phyloP scores from a whole-genome alignment of 768 basidiomycete genomes.

The Suillus subaureus region DNA sequence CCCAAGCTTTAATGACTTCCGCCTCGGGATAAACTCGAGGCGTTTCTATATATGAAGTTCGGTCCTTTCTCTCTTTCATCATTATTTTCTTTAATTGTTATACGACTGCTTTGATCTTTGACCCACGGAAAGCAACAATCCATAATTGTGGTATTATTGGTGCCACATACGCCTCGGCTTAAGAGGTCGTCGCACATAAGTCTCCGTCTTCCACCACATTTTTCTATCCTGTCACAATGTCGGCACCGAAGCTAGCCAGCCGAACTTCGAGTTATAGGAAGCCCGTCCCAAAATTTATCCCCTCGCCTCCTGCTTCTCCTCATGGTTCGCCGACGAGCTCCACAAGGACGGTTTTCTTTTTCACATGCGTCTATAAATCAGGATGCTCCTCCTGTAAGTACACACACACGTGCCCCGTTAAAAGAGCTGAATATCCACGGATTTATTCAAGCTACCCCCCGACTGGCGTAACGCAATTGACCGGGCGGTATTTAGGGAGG shows the following conservation, averaged over 20 bases:
- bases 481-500: conserved; percentile 34
- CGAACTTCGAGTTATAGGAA: conserved; percentile 66
- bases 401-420: conserved; percentile 5
- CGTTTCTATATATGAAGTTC: conserved; percentile 35
- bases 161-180: conserved; percentile 1
- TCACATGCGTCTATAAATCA: conserved; percentile 16
- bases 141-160: conserved; percentile 1
- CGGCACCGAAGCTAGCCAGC: conserved; percentile 30
- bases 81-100: conserved; percentile 21
- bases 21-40: conserved; percentile 34
- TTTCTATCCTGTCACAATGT: conserved; percentile 20
- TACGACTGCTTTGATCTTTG: conserved; percentile 30
- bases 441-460: conserved; percentile 30
- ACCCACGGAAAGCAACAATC: conserved; percentile 26
- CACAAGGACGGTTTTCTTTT: conserved; percentile 34
- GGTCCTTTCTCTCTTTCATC: conserved; percentile 28
- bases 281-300: conserved; percentile 67
- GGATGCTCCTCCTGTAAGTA: conserved; percentile 36
- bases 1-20: conserved; percentile 30
- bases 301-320: conserved; percentile 55
- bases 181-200: conserved; percentile 2
- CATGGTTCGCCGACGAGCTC: conserved; percentile 37
- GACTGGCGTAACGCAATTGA: conserved; percentile 39
- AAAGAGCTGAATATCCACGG: conserved; percentile 11
- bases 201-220: not conserved